Evolutionary conservation across 306 rosid species (phyloP).

Genomic region (Quercus alba): DNA sequence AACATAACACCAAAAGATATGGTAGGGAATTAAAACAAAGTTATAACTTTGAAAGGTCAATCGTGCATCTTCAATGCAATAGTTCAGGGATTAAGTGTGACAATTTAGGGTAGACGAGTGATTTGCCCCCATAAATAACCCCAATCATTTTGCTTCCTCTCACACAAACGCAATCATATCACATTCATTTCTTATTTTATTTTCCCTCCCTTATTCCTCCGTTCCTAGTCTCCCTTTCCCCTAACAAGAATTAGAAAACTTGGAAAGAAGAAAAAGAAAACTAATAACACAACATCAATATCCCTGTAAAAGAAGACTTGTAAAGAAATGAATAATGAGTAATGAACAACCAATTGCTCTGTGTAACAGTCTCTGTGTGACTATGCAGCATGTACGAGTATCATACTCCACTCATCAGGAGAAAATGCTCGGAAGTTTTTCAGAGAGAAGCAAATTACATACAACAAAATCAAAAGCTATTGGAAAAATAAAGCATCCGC

Average conservation of each 20-base stretch:
- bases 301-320: neutral
- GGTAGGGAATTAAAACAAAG: too few relatives aligned
- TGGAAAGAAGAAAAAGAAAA: neutral
- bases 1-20: too few relatives aligned
- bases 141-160: too few relatives aligned
- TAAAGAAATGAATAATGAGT: neutral
- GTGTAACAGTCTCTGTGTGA: neutral
- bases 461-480: conserved; percentile 21
- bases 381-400: neutral
- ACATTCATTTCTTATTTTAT: too few relatives aligned
- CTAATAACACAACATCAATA: neutral
- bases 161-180: too few relatives aligned
- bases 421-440: conserved; percentile 6
- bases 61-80: too few relatives aligned
- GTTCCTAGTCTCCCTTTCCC: too few relatives aligned
- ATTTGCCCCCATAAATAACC: too few relatives aligned
- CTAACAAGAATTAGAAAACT: neutral
- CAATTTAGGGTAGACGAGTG: too few relatives aligned
- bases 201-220: too few relatives aligned
- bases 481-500: neutral
- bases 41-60: too few relatives aligned
- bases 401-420: neutral
- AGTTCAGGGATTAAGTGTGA: too few relatives aligned
- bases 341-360: neutral
- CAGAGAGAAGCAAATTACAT: conserved; percentile 8